Conservation (phyloP, 2,329 filamentous ascomycete species). For the Diplodia scrobiculata region DNA sequence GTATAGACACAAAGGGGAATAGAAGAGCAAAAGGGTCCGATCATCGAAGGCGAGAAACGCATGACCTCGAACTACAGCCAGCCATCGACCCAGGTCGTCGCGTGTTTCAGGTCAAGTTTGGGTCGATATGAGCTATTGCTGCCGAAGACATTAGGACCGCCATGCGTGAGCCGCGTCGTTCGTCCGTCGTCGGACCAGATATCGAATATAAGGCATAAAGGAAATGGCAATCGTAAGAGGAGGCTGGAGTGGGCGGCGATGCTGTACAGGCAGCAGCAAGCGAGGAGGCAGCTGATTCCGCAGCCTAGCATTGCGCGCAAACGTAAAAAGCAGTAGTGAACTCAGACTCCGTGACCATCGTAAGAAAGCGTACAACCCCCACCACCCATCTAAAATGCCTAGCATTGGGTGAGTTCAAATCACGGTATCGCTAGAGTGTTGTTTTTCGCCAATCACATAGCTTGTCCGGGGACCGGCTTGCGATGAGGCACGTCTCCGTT, state of each 20-base stretch:
- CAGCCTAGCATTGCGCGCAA: constrained; percentile 6
- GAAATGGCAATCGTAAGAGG: not conserved
- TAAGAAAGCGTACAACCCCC: constrained; percentile 21
- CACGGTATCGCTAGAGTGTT: constrained; percentile 1
- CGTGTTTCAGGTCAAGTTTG: not conserved
- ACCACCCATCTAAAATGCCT: constrained; percentile 7
- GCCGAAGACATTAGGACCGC: not conserved
- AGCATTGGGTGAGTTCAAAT: constrained; percentile 6
- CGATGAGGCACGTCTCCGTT: constrained; percentile 41
- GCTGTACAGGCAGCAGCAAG: constrained; percentile 17
- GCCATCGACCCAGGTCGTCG: not conserved
- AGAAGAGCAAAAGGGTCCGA: not conserved
- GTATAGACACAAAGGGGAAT: constrained; percentile 11
- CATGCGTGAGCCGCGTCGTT: not conserved
- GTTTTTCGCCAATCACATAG: constrained; percentile 39
- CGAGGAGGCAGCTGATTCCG: constrained; percentile 11
- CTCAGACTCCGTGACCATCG: constrained; percentile 24
- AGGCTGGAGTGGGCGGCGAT: not conserved
- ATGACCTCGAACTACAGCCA: not conserved
- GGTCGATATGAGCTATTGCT: not conserved
- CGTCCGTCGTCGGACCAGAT: constrained; percentile 6
- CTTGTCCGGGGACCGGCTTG: constrained; percentile 54
- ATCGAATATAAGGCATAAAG: constrained; percentile 5
- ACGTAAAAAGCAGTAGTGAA: constrained; percentile 4
- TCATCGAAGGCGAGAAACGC: not conserved